phyloP scores from a whole-genome alignment of 495 filamentous ascomycete genomes.

The Aspergillus mulundensis region DNA sequence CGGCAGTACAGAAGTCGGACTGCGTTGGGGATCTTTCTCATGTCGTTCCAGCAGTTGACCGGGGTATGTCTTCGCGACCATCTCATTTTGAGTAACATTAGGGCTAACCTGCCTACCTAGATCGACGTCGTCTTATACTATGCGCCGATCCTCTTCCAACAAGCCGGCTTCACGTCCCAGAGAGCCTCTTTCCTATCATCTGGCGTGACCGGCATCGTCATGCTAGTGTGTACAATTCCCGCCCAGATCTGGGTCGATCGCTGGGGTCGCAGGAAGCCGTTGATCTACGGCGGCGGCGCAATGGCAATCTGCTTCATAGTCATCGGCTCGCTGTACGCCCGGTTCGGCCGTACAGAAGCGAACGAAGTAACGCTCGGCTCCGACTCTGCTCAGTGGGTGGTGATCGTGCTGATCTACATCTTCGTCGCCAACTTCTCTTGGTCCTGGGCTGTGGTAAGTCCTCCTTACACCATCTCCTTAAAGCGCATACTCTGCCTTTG shows the following conservation, averaged over 20 bases:
- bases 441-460: constrained; percentile 18
- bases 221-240: constrained; percentile 15
- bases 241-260: constrained; percentile 17
- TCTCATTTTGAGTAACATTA: not conserved
- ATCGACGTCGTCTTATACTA: constrained; percentile 15
- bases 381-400: constrained; percentile 14
- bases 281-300: constrained; percentile 10
- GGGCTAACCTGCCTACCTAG: not conserved
- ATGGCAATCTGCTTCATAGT: constrained; percentile 14
- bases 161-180: constrained; percentile 14
- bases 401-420: constrained; percentile 17
- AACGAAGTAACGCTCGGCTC: constrained; percentile 9
- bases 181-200: constrained; percentile 11
- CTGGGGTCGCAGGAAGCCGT: constrained; percentile 14
- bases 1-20: constrained; percentile 12
- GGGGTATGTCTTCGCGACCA: not conserved
- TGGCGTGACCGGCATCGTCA: constrained; percentile 15
- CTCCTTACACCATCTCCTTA: not conserved
- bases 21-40: constrained; percentile 13
- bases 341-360: not conserved
- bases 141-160: constrained; percentile 14
- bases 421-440: constrained; percentile 16
- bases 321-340: constrained; percentile 11
- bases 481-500: not conserved
- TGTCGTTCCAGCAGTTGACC: constrained; percentile 18